A percentile compares a stretch with the other conserved stretches of the same genome.
Evolutionary conservation across 371 early-diverging fungal species (phyloP).

Genomic region (Rhizopus delemar): DNA sequence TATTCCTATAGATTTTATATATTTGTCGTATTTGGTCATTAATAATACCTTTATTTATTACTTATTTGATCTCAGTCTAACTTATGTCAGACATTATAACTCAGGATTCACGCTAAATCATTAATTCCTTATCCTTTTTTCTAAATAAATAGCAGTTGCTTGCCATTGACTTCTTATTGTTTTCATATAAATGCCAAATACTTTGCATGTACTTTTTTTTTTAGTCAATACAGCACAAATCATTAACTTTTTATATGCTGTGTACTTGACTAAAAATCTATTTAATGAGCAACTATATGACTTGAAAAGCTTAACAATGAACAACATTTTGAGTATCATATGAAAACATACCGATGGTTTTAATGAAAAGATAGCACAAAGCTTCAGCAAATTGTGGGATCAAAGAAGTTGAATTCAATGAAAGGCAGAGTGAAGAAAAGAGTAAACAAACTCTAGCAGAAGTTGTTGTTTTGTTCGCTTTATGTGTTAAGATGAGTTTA

Average conservation of each 20-base stretch:
- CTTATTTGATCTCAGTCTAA: too few species aligned
- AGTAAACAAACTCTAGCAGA: constrained; percentile 1
- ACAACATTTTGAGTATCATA: constrained; percentile 12
- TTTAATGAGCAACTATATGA: constrained; percentile 12
- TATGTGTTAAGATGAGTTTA: constrained; percentile 16
- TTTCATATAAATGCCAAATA: too few species aligned
- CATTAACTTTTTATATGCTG: constrained; percentile 15
- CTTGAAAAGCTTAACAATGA: constrained; percentile 14
- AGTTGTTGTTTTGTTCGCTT: constrained; percentile 7
- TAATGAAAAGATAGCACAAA: constrained; percentile 11
- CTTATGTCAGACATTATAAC: too few species aligned
- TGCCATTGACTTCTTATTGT: too few species aligned
- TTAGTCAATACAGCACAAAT: constrained; percentile 12
- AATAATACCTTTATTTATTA: too few species aligned
- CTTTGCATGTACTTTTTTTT: neutral
- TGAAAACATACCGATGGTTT: constrained; percentile 18
- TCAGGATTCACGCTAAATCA: too few species aligned
- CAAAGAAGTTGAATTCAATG: constrained; percentile 1
- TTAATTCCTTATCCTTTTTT: too few species aligned
- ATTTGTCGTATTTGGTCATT: too few species aligned
- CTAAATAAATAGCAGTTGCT: too few species aligned
- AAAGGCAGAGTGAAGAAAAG: constrained; percentile 6
- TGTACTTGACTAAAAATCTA: constrained; percentile 7
- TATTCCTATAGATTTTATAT: too few species aligned
- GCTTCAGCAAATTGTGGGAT: constrained; percentile 14